Base-by-base conservation (phyloP, 306 rosid species). In the Begonia loranthoides region DNA sequence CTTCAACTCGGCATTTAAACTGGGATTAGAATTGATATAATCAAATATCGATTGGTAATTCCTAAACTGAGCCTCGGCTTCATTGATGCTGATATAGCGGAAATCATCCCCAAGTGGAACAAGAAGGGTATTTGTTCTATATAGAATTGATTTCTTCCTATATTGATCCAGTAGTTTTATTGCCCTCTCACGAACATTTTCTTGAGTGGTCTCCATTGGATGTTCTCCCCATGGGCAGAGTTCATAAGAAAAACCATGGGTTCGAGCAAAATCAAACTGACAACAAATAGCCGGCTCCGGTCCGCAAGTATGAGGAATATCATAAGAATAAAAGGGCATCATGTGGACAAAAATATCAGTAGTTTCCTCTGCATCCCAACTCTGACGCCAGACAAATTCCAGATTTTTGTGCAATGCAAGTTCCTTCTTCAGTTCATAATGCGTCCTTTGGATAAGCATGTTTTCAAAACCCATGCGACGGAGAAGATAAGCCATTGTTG, bases 381-480 rank as follows among this genome's bases (percentile, higher is more conserved):
- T 83, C 74, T 90, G 99, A 43, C 99, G 94, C 99, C 99, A 90
- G 22, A 78, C 45, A 55, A 78, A 90, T 64, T 90, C 99, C 70
- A 90, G 63, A 66, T 86, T 90, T 69, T 90, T 83, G 57, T 83
- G 77, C 78, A 70, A 65, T 9, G 99, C 80, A 65, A 90, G 95
- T 61, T 90, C 95, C 79, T 90, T 90, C 79, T 90, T 90, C 79
- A 90, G 78, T 76, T 90, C 95, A 33, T 90, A 90, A 65, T 90
- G 99, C 21, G 99, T 82, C 76, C 99, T 80, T 62, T 90, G 99
- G 67, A 90, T 90, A 77, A 90, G 95, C 95, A 90, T 90, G 75
- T 90, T 90, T 54, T 86, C 94, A 14, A 90, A 90, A 58, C 99
- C 99, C 99, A 90, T 90, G n/a, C 99, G 87, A 14, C 99, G 95